Percentiles rank a stretch among this genome's conserved stretches.
Conservation (phyloP, 108 stramenopile genomes). For the Hondaea fermentalgiana region DNA sequence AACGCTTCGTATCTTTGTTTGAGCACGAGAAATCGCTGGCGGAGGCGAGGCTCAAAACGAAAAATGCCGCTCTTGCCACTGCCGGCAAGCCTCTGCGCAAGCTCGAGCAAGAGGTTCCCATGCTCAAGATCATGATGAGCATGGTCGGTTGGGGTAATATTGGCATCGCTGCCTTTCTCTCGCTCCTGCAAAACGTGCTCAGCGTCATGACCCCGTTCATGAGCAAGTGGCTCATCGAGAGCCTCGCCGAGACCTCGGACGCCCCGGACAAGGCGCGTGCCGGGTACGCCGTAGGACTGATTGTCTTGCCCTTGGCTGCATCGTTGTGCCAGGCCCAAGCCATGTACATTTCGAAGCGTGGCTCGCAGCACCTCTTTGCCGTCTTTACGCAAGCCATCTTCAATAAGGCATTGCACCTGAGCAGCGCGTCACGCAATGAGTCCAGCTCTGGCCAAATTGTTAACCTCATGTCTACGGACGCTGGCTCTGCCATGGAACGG, state of each 20-base stretch:
- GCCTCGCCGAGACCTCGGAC: not conserved
- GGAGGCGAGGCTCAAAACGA: not conserved
- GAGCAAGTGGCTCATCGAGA: not conserved
- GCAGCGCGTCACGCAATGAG: not conserved
- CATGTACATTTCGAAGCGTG: not conserved
- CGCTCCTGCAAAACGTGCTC: not conserved
- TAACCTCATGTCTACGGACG: not conserved
- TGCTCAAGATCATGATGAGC: not conserved
- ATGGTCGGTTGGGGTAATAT: not conserved
- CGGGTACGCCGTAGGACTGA: not conserved
- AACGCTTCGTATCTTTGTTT: not conserved
- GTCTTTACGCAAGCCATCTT: slow-evolving; percentile 10
- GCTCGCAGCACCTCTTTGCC: slow-evolving; percentile 1
- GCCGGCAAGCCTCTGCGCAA: not conserved
- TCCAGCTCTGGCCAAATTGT: not conserved
- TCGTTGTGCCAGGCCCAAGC: not conserved
- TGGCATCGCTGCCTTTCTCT: not conserved
- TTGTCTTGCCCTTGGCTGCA: not conserved
- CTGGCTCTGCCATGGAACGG: not conserved
- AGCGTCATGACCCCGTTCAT: not conserved
- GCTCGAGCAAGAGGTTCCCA: not conserved
- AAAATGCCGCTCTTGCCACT: not conserved
- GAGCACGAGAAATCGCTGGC: not conserved
- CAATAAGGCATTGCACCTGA: not conserved
- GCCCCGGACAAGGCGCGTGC: not conserved